Evolutionary conservation across 352 stramenopile species (phyloP).

Genomic region (Pythium utonaiense): DNA sequence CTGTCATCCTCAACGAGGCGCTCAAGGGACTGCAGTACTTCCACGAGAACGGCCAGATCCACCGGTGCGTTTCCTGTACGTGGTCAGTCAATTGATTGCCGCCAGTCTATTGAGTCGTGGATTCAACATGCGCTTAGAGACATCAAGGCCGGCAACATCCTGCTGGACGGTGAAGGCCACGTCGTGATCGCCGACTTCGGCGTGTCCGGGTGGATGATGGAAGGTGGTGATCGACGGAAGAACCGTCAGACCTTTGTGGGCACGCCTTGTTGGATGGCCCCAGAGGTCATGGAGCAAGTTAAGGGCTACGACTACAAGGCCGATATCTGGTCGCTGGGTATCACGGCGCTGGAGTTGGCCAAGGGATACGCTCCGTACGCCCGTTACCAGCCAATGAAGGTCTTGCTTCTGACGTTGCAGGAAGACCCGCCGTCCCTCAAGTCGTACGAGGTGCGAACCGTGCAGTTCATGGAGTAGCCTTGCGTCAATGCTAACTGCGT

Average conservation of each 20-base stretch:
- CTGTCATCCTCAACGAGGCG: slow-evolving; percentile 96
- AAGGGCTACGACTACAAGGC: slow-evolving; percentile 94
- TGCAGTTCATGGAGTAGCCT: neutral
- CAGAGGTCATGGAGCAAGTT: slow-evolving; percentile 91
- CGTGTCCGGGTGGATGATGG: slow-evolving; percentile 98
- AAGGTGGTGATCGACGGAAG: slow-evolving; percentile 91
- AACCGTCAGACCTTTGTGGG: slow-evolving; percentile 98
- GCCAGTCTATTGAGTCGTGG: slow-evolving; percentile 50
- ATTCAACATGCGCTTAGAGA: slow-evolving; percentile 44
- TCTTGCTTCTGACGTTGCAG: slow-evolving; percentile 95
- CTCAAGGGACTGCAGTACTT: slow-evolving; percentile 98
- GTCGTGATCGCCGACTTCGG: slow-evolving; percentile 99
- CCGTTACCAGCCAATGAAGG: slow-evolving; percentile 98
- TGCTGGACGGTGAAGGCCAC: slow-evolving; percentile 91
- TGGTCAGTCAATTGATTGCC: neutral
- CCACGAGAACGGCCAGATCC: slow-evolving; percentile 98
- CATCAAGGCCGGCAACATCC: slow-evolving; percentile 99
- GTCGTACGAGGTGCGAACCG: slow-evolving; percentile 75
- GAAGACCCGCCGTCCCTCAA: slow-evolving; percentile 93
- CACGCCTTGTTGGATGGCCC: slow-evolving; percentile 97
- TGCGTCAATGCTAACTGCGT: neutral
- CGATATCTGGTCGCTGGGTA: slow-evolving; percentile 99
- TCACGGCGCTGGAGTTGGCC: slow-evolving; percentile 97
- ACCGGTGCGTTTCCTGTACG: slow-evolving; percentile 48
- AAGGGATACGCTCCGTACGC: slow-evolving; percentile 99